Conservation (phyloP, 176 grass and related monocot species). For the Neostapfia colusana region DNA sequence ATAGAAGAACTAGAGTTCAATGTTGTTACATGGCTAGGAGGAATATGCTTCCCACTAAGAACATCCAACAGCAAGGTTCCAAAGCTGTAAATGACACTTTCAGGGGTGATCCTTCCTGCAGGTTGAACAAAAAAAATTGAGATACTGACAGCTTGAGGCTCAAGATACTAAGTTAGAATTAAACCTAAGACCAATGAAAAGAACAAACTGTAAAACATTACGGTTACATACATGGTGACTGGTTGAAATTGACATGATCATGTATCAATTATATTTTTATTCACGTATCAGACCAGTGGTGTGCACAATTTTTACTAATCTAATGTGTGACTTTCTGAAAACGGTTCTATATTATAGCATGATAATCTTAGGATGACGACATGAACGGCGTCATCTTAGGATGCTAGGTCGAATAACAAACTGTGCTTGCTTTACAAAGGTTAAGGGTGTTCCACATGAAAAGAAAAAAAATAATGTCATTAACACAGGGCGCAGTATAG, state of each 20-base stretch:
- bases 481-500: background rate
- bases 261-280: constrained; percentile 5
- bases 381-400: background rate
- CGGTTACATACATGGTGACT: background rate
- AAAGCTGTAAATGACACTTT: constrained; percentile 98
- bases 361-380: too few species aligned
- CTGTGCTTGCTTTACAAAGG: background rate
- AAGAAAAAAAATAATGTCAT: background rate
- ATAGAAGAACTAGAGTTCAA: constrained; percentile 32
- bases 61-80: constrained; percentile 92
- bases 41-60: constrained; percentile 98
- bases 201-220: background rate
- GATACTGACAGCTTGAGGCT: background rate
- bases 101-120: constrained; percentile 92
- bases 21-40: constrained; percentile 87
- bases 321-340: constrained; percentile 5
- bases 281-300: constrained; percentile 19
- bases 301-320: background rate
- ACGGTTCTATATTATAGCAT: constrained; percentile 19
- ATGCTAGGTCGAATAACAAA: background rate
- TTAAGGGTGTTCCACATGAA: constrained; percentile 16
- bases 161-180: constrained; percentile 21
- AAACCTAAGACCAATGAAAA: background rate
- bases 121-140: constrained; percentile 28
- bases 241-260: background rate